Conservation (phyloP, 139 green algal genomes). For the Chlamydomonas eustigma region DNA sequence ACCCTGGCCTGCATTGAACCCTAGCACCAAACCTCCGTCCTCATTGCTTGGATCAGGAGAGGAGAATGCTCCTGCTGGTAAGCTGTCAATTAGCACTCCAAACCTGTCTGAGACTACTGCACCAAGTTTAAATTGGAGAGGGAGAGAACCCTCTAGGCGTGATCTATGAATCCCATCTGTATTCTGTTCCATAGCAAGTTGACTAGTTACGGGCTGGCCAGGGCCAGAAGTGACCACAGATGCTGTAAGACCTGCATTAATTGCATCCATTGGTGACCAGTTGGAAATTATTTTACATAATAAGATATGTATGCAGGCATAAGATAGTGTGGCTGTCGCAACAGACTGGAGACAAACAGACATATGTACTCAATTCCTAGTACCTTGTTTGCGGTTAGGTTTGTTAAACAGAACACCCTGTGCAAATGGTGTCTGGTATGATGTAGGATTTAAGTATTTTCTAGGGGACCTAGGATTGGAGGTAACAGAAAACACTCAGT, state of each 20-base stretch:
- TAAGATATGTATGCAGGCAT: not conserved
- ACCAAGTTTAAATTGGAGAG: not conserved
- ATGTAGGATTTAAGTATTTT: no score
- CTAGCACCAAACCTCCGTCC: conserved; percentile 38
- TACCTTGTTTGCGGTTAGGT: no score
- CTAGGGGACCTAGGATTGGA: no score
- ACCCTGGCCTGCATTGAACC: conserved; percentile 16
- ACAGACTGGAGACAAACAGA: no score
- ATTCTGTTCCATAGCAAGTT: not conserved
- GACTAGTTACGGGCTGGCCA: not conserved
- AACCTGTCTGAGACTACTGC: not conserved
- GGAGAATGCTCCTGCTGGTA: not conserved
- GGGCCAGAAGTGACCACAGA: not conserved
- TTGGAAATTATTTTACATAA: not conserved
- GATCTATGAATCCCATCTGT: not conserved
- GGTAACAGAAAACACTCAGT: no score
- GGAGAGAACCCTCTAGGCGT: not conserved
- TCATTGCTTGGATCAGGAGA: not conserved
- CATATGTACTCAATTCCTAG: no score
- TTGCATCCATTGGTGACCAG: not conserved
- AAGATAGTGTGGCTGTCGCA: no score
- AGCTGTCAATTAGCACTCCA: not conserved
- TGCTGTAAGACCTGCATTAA: not conserved
- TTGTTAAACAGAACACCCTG: no score
- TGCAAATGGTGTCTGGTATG: no score